Evolutionary conservation across 1,284 basidiomycete genomes (phyloP).

Genomic region (Pseudomicrostroma phylloplanum): DNA sequence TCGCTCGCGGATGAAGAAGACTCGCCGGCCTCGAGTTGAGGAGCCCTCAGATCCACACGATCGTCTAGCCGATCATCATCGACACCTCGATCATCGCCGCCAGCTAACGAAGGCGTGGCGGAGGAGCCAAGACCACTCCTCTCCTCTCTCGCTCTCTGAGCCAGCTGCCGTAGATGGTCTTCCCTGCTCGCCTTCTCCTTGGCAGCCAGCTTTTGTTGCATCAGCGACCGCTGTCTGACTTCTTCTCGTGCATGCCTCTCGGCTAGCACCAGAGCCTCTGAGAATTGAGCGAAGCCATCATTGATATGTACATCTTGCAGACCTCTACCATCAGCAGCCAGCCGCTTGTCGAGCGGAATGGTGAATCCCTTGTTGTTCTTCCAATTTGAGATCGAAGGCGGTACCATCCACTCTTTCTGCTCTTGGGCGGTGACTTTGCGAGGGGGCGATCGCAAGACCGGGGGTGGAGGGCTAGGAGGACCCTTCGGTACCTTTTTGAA

Average conservation of each 20-base stretch:
- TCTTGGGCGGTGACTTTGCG: slow-evolving; percentile 91
- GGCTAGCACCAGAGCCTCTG: slow-evolving; percentile 90
- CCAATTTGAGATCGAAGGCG: slow-evolving; percentile 99
- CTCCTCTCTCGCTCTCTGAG: slow-evolving; percentile 90
- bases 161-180: slow-evolving; percentile 85
- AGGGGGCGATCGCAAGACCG: slow-evolving; percentile 91
- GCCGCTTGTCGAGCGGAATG: slow-evolving; percentile 93
- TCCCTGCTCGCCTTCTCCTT: slow-evolving; percentile 97
- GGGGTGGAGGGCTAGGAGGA: slow-evolving; percentile 89
- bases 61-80: slow-evolving; percentile 23
- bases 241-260: slow-evolving; percentile 97
- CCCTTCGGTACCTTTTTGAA: slow-evolving; percentile 97
- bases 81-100: slow-evolving; percentile 29
- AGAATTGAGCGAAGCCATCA: slow-evolving; percentile 98
- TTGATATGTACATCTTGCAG: slow-evolving; percentile 98
- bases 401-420: slow-evolving; percentile 99
- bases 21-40: slow-evolving; percentile 1
- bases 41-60: neutral
- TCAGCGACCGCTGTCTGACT: slow-evolving; percentile 86
- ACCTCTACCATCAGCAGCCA: slow-evolving; percentile 93
- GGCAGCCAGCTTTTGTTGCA: slow-evolving; percentile 96
- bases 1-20: neutral
- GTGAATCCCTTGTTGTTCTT: slow-evolving; percentile 99
- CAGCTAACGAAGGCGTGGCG: slow-evolving; percentile 14
- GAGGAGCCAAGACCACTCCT: slow-evolving; percentile 65